Percentiles rank a stretch among this genome's conserved stretches.
Conservation (phyloP, 2,329 filamentous ascomycete genomes). For the Fusarium nematophilum region DNA sequence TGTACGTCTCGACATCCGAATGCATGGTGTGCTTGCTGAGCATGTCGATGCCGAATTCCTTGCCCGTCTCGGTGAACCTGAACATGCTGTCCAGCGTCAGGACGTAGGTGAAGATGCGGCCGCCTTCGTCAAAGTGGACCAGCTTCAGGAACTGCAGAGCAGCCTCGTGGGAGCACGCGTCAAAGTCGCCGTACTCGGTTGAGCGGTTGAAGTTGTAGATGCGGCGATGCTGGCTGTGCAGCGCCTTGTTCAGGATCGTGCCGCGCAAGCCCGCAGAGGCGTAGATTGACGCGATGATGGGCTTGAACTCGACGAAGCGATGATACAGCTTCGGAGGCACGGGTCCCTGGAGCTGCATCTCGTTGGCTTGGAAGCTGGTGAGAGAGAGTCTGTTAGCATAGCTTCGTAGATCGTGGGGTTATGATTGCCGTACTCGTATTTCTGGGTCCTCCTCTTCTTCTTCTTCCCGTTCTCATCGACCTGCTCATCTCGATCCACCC, state of each 20-base stretch:
- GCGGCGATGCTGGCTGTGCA: slow-evolving; percentile 89
- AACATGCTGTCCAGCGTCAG: slow-evolving; percentile 87
- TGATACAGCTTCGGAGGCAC: slow-evolving; percentile 86
- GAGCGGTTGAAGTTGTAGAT: slow-evolving; percentile 88
- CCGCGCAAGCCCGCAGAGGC: slow-evolving; percentile 81
- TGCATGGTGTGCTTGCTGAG: slow-evolving; percentile 98
- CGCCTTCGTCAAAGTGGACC: slow-evolving; percentile 86
- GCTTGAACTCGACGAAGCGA: slow-evolving; percentile 91
- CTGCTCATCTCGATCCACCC: slow-evolving; percentile 36
- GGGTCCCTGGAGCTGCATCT: slow-evolving; percentile 88
- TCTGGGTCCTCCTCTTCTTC: slow-evolving; percentile 68
- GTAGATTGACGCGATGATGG: slow-evolving; percentile 92
- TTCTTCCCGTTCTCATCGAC: slow-evolving; percentile 39
- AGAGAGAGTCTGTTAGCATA: slow-evolving; percentile 17
- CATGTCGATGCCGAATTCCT: slow-evolving; percentile 94
- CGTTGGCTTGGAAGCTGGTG: slow-evolving; percentile 87
- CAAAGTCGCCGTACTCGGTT: slow-evolving; percentile 78
- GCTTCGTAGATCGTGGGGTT: neutral
- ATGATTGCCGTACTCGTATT: slow-evolving; percentile 75
- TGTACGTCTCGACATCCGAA: slow-evolving; percentile 89
- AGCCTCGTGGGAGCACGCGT: slow-evolving; percentile 75
- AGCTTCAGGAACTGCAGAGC: slow-evolving; percentile 86
- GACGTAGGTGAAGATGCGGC: slow-evolving; percentile 91
- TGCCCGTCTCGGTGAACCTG: slow-evolving; percentile 94
- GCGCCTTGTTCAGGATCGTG: slow-evolving; percentile 81